Conservation (phyloP, 768 basidiomycete species). For the Russula dissimulans region DNA sequence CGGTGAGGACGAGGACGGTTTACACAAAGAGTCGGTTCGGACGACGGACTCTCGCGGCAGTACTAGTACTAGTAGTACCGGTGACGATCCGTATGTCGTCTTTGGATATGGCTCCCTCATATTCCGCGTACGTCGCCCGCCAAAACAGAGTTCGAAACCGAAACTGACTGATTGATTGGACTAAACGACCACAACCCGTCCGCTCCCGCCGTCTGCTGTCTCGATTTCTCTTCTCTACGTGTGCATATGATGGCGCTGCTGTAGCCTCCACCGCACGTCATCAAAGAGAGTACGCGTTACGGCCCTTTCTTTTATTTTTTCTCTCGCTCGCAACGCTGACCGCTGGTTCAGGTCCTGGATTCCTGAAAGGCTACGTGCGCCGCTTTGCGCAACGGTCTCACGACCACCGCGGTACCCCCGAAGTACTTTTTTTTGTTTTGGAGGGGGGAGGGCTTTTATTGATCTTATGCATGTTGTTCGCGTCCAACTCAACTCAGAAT, state of each 20-base stretch:
- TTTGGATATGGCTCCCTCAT: constrained; percentile 93
- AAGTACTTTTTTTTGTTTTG: constrained; percentile 36
- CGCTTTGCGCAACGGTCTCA: constrained; percentile 88
- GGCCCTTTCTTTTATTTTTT: background rate
- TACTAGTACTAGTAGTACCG: too few relatives aligned
- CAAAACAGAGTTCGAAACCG: too few relatives aligned
- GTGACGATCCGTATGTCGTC: constrained; percentile 46
- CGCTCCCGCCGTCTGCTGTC: too few relatives aligned
- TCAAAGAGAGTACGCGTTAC: constrained; percentile 48
- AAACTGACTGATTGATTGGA: too few relatives aligned
- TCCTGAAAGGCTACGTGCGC: constrained; percentile 82
- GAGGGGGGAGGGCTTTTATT: too few relatives aligned
- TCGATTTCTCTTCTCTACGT: too few relatives aligned
- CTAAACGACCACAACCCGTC: too few relatives aligned
- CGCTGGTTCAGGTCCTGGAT: constrained; percentile 52
- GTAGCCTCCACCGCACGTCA: constrained; percentile 77
- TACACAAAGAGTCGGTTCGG: too few relatives aligned
- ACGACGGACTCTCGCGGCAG: too few relatives aligned
- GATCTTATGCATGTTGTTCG: too few relatives aligned
- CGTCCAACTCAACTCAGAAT: constrained; percentile 32
- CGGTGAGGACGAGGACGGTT: too few relatives aligned
- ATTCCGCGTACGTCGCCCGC: constrained; percentile 57
- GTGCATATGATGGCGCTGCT: background rate
- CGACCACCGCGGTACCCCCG: constrained; percentile 86
- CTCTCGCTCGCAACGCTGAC: background rate